These are phyloP conservation scores for Trypanosomatidae sp. DNA, from an alignment of 208 protist genomes.

Conservation along the genomic window DNA sequence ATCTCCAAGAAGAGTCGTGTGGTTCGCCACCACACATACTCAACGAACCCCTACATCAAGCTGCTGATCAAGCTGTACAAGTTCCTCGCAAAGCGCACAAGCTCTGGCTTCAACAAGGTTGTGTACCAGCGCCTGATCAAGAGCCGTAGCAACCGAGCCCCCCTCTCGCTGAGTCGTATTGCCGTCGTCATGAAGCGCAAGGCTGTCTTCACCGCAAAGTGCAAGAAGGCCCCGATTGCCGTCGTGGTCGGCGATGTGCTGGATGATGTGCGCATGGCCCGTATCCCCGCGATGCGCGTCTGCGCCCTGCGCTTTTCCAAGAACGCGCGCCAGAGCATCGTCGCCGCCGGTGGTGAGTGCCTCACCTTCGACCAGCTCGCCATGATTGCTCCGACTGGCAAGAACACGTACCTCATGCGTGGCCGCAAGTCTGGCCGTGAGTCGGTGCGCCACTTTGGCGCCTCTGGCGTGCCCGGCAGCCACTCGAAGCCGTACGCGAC, in stretches of 20 bases:
- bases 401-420: slow-evolving; percentile 98
- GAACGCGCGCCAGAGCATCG: slow-evolving; percentile 97
- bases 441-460: slow-evolving; percentile 98
- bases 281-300: slow-evolving; percentile 95
- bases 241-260: slow-evolving; percentile 99
- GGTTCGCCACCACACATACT: slow-evolving; percentile 94
- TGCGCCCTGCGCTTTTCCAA: slow-evolving; percentile 99
- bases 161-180: slow-evolving; percentile 96
- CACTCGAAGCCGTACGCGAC: slow-evolving; percentile 91
- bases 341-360: slow-evolving; percentile 97
- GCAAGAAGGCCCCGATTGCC: slow-evolving; percentile 93
- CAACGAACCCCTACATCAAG: slow-evolving; percentile 97
- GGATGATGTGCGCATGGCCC: slow-evolving; percentile 98
- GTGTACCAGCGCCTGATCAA: slow-evolving; percentile 97
- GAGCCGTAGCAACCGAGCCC: slow-evolving; percentile 96
- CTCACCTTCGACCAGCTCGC: slow-evolving; percentile 99
- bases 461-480: slow-evolving; percentile 93
- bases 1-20: slow-evolving; percentile 91
- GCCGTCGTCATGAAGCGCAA: slow-evolving; percentile 94
- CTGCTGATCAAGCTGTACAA: slow-evolving; percentile 99
- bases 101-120: slow-evolving; percentile 98
- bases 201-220: slow-evolving; percentile 72
- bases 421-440: slow-evolving; percentile 95
- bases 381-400: slow-evolving; percentile 96
- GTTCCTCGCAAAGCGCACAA: slow-evolving; percentile 98